A percentile compares a stretch with the other conserved stretches of the same genome.
Evolutionary conservation across 2,329 filamentous ascomycete genomes (phyloP).

Genomic region (Arthroderma sp.): DNA sequence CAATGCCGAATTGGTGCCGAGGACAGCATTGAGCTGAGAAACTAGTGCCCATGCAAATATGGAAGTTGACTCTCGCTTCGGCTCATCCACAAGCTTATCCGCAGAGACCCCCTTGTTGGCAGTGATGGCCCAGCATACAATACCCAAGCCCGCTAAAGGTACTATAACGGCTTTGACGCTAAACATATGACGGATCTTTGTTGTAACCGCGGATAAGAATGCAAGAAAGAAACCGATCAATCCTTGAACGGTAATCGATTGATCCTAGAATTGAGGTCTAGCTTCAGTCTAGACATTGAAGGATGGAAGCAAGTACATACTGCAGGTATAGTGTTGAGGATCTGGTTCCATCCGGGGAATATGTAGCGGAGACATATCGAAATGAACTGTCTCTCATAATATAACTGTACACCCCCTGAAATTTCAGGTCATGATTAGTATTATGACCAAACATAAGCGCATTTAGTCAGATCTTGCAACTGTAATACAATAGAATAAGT

Average conservation of each 20-base stretch:
- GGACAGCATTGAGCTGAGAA: constrained; percentile 30
- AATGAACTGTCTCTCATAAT: constrained; percentile 18
- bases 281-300: not conserved
- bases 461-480: not conserved
- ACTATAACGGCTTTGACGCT: constrained; percentile 28
- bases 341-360: constrained; percentile 18
- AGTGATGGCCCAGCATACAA: constrained; percentile 27
- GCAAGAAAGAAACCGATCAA: constrained; percentile 20
- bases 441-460: no score
- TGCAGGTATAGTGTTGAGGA: constrained; percentile 19
- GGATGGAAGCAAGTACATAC: constrained; percentile 6
- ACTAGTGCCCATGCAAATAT: constrained; percentile 31
- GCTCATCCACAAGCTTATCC: constrained; percentile 11
- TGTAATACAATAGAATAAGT: not conserved
- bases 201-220: constrained; percentile 20
- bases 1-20: constrained; percentile 27
- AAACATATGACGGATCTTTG: constrained; percentile 28
- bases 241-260: constrained; percentile 19
- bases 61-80: constrained; percentile 13
- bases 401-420: constrained; percentile 17
- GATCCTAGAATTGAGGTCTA: constrained; percentile 10
- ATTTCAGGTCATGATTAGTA: not conserved
- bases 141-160: constrained; percentile 27
- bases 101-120: constrained; percentile 19
- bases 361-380: constrained; percentile 20